These are phyloP conservation scores for Arachis monticola DNA, from an alignment of 331 rosid genomes.

Conservation along the genomic window DNA sequence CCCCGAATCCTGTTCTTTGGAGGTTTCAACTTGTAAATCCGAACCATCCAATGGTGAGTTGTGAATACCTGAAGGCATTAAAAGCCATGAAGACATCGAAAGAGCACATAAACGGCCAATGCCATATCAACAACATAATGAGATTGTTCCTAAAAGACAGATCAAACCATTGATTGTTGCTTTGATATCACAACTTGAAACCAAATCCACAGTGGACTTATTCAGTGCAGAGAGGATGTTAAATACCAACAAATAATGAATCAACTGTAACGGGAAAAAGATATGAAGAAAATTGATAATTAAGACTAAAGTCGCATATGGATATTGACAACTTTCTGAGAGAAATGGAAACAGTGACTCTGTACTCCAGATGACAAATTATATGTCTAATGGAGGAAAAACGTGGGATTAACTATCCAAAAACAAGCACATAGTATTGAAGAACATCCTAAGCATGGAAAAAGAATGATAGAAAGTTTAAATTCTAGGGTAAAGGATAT, in stretches of 20 bases:
- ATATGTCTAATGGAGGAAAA: constrained; percentile 8
- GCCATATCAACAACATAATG: constrained; percentile 1
- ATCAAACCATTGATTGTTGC: background rate
- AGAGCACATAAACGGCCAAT: background rate
- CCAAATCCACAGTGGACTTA: background rate
- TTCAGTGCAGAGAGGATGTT: background rate
- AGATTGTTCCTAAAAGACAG: background rate
- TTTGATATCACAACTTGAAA: background rate
- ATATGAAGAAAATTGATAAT: background rate
- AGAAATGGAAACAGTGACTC: background rate
- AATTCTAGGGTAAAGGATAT: background rate
- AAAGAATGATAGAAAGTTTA: background rate
- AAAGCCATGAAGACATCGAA: constrained; percentile 36
- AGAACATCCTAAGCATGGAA: background rate
- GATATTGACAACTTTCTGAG: background rate
- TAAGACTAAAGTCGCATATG: background rate
- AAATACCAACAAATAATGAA: background rate
- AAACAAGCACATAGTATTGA: constrained; percentile 3
- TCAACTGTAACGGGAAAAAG: background rate
- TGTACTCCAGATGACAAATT: background rate
- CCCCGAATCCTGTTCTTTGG: constrained; percentile 94
- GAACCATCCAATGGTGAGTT: constrained; percentile 99
- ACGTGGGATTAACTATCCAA: constrained; percentile 1
- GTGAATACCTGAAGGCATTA: constrained; percentile 80
- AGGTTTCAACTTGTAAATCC: constrained; percentile 91